Base-by-base conservation (phyloP, 192 early-diverging fungal genomes). In the Gigaspora rosea region DNA sequence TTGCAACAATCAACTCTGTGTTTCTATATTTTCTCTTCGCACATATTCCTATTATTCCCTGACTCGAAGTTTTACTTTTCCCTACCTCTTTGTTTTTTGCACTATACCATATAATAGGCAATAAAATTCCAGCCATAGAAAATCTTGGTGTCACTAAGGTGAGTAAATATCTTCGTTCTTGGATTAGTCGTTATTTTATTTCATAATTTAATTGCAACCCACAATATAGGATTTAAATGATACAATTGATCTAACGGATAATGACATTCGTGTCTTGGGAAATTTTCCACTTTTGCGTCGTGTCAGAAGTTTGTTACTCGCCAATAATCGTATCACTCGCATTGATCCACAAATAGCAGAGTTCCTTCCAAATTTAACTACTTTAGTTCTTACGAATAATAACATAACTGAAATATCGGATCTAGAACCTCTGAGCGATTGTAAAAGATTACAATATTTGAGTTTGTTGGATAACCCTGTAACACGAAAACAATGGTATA, bases 91-190 rank as follows among this genome's bases (percentile, higher is more conserved):
- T 56, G 4, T 18, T 56, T 56, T 56, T 15, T 15, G 2, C 52
- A 5, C 68, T 47, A 20, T 54, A 41, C 41, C 41, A 41, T n/a
- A 27, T 80, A 62, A 35, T 83, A 94, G 93, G 90, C 67, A 88
- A 92, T 72, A 94, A 95, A 78, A 96, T 98, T 33, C 87, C 93
- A 57, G 81, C 87, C 74, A 94, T 99, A 75, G 98, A 99, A 83
- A 98, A 99, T 84, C 86, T 99, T 16, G 93, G 95, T 48, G 92
- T 93, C 18, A 95, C 97, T 33, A 96, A 95, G 88, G 94, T 94
- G 82, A 49, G 74, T 74, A 50, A 33, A 66, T 4, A 66, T 66
- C 18, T n/a, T 47, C 41, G 10, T 66, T 66, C 13, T 27, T 27
- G 48, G 15, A 35, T 33, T 8, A 49, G 7, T 4, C 8, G 10